Percentiles rank a stretch among this genome's conserved stretches.
Conservation (phyloP, 2,329 filamentous ascomycete genomes). For the Xylaria multiplex region DNA sequence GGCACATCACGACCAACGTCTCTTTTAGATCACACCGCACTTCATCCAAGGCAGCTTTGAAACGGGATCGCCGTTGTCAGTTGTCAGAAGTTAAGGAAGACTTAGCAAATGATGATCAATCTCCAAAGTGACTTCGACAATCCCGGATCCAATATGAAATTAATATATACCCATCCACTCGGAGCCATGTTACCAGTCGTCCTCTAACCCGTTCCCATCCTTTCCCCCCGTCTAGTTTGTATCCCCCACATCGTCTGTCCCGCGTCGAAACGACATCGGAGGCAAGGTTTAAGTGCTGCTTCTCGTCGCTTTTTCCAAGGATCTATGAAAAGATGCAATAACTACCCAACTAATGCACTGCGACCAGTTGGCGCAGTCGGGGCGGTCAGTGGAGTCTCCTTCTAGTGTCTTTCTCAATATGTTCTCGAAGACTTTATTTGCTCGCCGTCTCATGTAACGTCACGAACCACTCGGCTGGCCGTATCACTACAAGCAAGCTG, state of each 20-base stretch:
- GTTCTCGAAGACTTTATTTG: slow-evolving; percentile 21
- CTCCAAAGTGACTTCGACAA: slow-evolving; percentile 33
- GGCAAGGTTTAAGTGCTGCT: slow-evolving; percentile 13
- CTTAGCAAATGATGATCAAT: slow-evolving; percentile 41
- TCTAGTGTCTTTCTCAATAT: slow-evolving; percentile 14
- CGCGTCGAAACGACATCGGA: slow-evolving; percentile 26
- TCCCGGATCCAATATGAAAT: slow-evolving; percentile 38
- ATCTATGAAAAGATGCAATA: slow-evolving; percentile 23
- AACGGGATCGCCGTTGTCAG: slow-evolving; percentile 15
- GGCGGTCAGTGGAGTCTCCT: neutral
- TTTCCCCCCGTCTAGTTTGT: slow-evolving; percentile 31
- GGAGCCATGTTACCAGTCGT: slow-evolving; percentile 39
- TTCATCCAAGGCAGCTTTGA: slow-evolving; percentile 30
- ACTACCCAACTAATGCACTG: slow-evolving; percentile 11
- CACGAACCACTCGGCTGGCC: slow-evolving; percentile 33
- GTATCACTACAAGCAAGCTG: slow-evolving; percentile 15
- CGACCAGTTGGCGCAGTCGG: slow-evolving; percentile 1
- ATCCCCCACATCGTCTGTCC: slow-evolving; percentile 25
- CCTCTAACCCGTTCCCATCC: slow-evolving; percentile 38
- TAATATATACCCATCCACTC: slow-evolving; percentile 46
- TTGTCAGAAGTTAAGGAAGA: slow-evolving; percentile 15
- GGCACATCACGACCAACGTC: slow-evolving; percentile 1
- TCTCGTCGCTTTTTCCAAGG: slow-evolving; percentile 19
- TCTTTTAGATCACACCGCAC: slow-evolving; percentile 15
- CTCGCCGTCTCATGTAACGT: slow-evolving; percentile 44